Base-by-base conservation (phyloP, 345 rosid genomes). In the Arabis hirsuta region DNA sequence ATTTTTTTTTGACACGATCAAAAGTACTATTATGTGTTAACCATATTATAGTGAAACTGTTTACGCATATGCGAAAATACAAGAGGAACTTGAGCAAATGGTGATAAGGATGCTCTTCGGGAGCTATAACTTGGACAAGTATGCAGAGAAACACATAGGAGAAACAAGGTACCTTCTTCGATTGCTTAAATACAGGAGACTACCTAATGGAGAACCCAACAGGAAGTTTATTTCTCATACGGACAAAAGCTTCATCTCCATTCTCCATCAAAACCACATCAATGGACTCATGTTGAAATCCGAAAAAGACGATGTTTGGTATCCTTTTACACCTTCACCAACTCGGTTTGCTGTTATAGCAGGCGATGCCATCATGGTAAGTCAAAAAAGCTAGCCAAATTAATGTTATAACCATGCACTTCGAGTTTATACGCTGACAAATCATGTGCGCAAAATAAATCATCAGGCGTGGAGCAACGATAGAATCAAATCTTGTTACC, bases 381-480 rank as follows among this genome's bases (percentile, higher is more conserved):
- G 79, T 69, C 54, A 53, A 8, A 10, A 22, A 36, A 36, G 41
- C 41, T 8, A 36, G 41, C 10, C 11, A 24, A 7, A 11, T 22
- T 22, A 22, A 22, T n/a, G 0, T 51, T 20, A 24, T 45, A 20
- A 55, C 11, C 22, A 22, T 22, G 24, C 31, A 43, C 14, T 11
- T 58, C 47, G 8, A 58, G 12, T 31, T 59, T 32, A 42, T 58
- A 41, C 46, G 26, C 1, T 19, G 42, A 34, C 6, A 27, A 13
- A 39, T 73, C 12, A 73, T 47, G 71, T 52, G 48, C 8, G 31
- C 8, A 36, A 42, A 31, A 52, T 19, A 12, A 22, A 62, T 62
- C 51, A 34, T 67, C 14, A 91, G 97, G 97, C 85, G 12, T 92
- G 96, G 97, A 89, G 92, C 76, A 92, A 92, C 45, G 91, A 85